phyloP scores from a whole-genome alignment of 805 yeast species.

The Yarrowia sp. region DNA sequence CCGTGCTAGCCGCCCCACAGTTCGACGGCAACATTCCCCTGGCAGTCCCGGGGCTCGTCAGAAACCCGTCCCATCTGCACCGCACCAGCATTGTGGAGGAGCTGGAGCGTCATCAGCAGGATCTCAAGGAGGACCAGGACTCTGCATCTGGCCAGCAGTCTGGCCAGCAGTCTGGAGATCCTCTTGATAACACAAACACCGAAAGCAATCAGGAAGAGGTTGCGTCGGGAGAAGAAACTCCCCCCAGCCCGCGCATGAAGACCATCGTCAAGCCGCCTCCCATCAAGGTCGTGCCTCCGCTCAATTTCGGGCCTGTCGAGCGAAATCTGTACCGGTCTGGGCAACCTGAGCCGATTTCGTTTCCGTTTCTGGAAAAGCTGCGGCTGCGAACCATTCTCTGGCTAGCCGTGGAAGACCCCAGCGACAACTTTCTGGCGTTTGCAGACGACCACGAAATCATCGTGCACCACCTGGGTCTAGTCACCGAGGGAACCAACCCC shows the following conservation, averaged over 20 bases:
- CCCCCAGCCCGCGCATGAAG: conserved; percentile 17
- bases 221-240: not conserved
- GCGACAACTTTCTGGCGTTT: conserved; percentile 78
- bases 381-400: conserved; percentile 78
- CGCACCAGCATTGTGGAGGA: conserved; percentile 17
- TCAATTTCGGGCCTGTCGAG: conserved; percentile 94
- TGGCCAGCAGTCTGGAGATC: not conserved
- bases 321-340: conserved; percentile 82
- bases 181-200: not conserved
- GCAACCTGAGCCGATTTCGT: conserved; percentile 91
- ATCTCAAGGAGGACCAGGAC: not conserved
- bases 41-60: conserved; percentile 11
- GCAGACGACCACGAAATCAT: conserved; percentile 68
- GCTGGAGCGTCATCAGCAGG: conserved; percentile 20
- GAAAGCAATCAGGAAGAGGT: not conserved
- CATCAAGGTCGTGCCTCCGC: conserved; percentile 66
- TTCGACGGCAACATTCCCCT: conserved; percentile 12
- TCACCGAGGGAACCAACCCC: conserved; percentile 81
- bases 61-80: conserved; percentile 14
- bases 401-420: conserved; percentile 95
- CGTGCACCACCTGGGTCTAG: conserved; percentile 77
- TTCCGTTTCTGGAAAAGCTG: conserved; percentile 74
- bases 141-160: not conserved
- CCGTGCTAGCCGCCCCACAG: conserved; percentile 20
- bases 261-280: conserved; percentile 29